Evolutionary conservation across 1,139 yeast genomes (phyloP).

Genomic region (Debaryomyces udenii): DNA sequence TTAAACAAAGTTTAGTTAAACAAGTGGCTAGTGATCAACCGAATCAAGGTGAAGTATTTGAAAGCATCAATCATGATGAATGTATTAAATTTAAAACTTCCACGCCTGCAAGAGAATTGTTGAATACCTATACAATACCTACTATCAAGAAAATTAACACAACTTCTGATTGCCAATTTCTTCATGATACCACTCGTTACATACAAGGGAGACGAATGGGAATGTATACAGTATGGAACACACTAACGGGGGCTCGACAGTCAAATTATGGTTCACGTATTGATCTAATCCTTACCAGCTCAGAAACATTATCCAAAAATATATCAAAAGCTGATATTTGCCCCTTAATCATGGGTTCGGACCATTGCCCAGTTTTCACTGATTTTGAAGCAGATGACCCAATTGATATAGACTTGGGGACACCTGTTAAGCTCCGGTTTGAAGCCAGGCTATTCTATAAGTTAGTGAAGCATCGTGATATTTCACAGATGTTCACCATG

Average conservation of each 20-base stretch:
- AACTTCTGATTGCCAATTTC: constrained; percentile 26
- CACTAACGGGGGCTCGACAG: constrained; percentile 74
- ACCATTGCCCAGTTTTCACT: constrained; percentile 88
- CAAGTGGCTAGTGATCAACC: constrained; percentile 23
- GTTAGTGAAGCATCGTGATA: constrained; percentile 51
- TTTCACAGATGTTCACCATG: constrained; percentile 51
- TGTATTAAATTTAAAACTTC: constrained; percentile 47
- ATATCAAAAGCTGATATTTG: constrained; percentile 62
- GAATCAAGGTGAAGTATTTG: constrained; percentile 35
- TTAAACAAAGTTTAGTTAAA: constrained; percentile 27
- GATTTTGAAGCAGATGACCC: constrained; percentile 49
- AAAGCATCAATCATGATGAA: constrained; percentile 37
- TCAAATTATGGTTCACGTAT: constrained; percentile 87
- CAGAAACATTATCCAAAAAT: constrained; percentile 34
- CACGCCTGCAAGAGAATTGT: constrained; percentile 42
- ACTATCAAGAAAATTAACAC: constrained; percentile 14
- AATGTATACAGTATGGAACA: constrained; percentile 94
- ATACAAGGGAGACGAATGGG: constrained; percentile 58
- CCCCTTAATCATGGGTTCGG: constrained; percentile 79
- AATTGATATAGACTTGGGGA: constrained; percentile 3
- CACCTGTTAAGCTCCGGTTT: constrained; percentile 36
- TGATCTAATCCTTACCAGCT: constrained; percentile 64
- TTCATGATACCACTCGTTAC: constrained; percentile 68
- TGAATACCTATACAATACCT: constrained; percentile 41
- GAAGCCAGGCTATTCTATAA: constrained; percentile 61